Evolutionary conservation across 768 basidiomycete species (phyloP).

Genomic region (Asterophora parasitica): DNA sequence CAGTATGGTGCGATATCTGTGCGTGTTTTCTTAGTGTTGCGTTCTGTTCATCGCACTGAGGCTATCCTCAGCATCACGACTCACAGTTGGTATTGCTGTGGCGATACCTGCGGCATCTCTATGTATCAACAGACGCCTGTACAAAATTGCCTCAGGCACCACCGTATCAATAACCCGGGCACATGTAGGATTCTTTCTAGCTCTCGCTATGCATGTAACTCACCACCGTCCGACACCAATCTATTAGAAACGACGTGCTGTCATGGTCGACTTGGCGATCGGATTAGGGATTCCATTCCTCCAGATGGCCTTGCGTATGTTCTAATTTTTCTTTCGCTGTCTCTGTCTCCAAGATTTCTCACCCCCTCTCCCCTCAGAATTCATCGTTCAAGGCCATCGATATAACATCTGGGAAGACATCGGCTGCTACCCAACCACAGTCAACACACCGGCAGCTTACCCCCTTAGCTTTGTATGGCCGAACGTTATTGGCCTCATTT

Average conservation of each 20-base stretch:
- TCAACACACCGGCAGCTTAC: constrained; percentile 31
- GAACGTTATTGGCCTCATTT: constrained; percentile 32
- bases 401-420: constrained; percentile 43
- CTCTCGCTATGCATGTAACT: too few species aligned
- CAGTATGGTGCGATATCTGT: constrained; percentile 66
- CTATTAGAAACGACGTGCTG: constrained; percentile 45
- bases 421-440: constrained; percentile 39
- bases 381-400: constrained; percentile 40
- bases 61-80: constrained; percentile 43
- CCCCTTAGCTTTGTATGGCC: constrained; percentile 34
- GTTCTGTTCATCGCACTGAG: neutral
- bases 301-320: constrained; percentile 19
- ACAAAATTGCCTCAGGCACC: constrained; percentile 43
- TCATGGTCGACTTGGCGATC: constrained; percentile 48
- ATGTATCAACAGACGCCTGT: constrained; percentile 62
- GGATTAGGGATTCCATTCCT: constrained; percentile 50
- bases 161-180: too few species aligned
- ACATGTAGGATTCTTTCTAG: too few species aligned
- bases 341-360: too few species aligned
- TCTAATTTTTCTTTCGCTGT: neutral
- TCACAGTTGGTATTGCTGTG: constrained; percentile 39
- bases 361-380: constrained; percentile 39
- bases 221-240: too few species aligned
- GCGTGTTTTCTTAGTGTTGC: constrained; percentile 14
- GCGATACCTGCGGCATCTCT: constrained; percentile 51